Evolutionary conservation across 371 early-diverging fungal species (phyloP), one percentile per base, ranked within the genome.

Genomic region (Lichtheimia ramosa): DNA sequence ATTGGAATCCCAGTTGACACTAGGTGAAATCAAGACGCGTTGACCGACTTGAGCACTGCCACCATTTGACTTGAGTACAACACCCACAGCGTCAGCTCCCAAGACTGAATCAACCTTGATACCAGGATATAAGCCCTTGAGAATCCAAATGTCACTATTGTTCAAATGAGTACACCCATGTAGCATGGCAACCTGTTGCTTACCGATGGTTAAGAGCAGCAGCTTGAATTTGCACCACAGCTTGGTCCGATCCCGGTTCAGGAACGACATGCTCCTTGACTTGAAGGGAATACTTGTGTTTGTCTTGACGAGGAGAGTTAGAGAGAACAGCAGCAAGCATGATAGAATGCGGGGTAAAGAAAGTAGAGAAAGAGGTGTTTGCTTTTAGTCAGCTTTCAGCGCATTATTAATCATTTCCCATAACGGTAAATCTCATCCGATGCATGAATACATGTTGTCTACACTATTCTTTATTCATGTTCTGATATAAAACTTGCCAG

Each of bases 401-500:
- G 27, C 27, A 27, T 27, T 27, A 27, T 5, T 27, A 27, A 27
- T 1, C 27, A 27, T 27, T 25, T 25, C 25, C 7, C 3, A 0
- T 3, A 3, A 3, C 27, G 27, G 27, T 5, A 5, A 7, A 27
- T 3, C 3, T 7, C 27, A 7, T 3, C 3, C 3, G 27, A 27
- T 27, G 27, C 27, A 27, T 27, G 27, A 27, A 27, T 7, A 27
- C 3, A 27, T 3, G 4, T 27, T 0, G 6, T 27, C 27, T 27
- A 27, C 27, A 27, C 20, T 50, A 23, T 14, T 5, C 10, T 24
- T 24, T 13, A 54, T 59, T 73, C 72, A 88, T 48, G 85, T 83
- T 48, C 92, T 75, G 39, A 92, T 82, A 51, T 89, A 86, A 74
- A 86, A 89, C 63, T 86, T 84, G 34, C 90, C 92, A 43, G 90